Conservation (phyloP, 176 grass and related monocot genomes). For the Triticum aestivum region DNA sequence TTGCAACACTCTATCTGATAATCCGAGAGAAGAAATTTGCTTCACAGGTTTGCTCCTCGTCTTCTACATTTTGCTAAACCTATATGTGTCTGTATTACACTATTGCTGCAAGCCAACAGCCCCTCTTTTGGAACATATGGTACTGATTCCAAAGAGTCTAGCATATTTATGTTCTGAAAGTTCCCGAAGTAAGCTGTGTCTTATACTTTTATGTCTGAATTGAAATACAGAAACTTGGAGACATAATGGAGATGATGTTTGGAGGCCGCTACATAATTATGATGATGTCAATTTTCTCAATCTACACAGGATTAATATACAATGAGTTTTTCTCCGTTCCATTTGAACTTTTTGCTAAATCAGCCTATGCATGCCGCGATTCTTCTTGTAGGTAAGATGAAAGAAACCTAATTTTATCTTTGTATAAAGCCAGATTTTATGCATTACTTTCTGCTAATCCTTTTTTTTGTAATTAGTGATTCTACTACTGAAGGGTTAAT, state of each 20-base stretch:
- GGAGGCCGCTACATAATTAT: slow-evolving; percentile 93
- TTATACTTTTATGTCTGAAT: slow-evolving; percentile 33
- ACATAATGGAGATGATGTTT: slow-evolving; percentile 99
- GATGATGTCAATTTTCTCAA: slow-evolving; percentile 95
- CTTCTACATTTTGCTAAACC: slow-evolving; percentile 21
- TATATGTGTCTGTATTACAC: neutral
- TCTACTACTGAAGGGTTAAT: slow-evolving; percentile 59
- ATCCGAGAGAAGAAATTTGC: slow-evolving; percentile 82
- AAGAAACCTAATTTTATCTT: neutral
- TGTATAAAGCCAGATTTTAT: neutral
- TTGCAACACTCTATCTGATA: slow-evolving; percentile 65
- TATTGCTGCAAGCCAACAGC: neutral
- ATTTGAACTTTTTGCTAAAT: slow-evolving; percentile 90
- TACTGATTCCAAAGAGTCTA: neutral
- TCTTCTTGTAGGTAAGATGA: slow-evolving; percentile 74
- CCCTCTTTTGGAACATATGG: neutral
- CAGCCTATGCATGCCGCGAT: slow-evolving; percentile 83
- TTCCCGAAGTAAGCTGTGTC: neutral
- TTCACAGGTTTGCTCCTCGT: slow-evolving; percentile 65
- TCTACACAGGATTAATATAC: slow-evolving; percentile 94
- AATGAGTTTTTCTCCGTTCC: slow-evolving; percentile 99
- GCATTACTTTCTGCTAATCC: slow-evolving; percentile 23
- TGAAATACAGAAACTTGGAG: slow-evolving; percentile 73
- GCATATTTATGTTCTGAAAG: neutral
- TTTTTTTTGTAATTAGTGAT: slow-evolving; percentile 52